Conservation (phyloP, 2,329 filamentous ascomycete species). For the Botrytis aclada region DNA sequence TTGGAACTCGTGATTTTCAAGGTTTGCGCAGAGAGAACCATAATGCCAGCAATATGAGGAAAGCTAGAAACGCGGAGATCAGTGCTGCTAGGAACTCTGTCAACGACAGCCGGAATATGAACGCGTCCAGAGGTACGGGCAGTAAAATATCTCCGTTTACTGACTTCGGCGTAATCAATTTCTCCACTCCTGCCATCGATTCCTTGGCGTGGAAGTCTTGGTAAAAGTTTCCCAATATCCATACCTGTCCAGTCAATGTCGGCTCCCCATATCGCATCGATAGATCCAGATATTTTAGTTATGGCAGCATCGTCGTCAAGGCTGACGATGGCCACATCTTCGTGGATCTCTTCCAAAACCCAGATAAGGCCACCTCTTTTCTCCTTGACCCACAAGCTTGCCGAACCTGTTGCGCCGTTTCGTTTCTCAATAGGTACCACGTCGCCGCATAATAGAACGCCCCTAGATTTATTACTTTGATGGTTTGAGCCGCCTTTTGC, state of each 20-base stretch:
- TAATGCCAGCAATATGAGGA: constrained; percentile 94
- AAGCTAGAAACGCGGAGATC: constrained; percentile 88
- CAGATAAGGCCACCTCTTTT: constrained; percentile 92
- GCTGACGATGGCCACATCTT: constrained; percentile 77
- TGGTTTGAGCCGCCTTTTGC: constrained; percentile 55
- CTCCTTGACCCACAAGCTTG: constrained; percentile 98
- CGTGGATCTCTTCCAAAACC: constrained; percentile 96
- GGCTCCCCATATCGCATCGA: constrained; percentile 81
- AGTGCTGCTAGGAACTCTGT: constrained; percentile 65
- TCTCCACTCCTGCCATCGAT: constrained; percentile 68
- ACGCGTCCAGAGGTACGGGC: constrained; percentile 73
- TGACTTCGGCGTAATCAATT: constrained; percentile 74
- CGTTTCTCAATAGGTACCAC: constrained; percentile 98
- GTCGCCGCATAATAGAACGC: constrained; percentile 90
- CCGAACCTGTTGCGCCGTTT: constrained; percentile 86
- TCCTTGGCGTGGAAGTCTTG: constrained; percentile 73
- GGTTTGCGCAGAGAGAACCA: constrained; percentile 78
- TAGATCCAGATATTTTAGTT: constrained; percentile 67
- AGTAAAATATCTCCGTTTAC: constrained; percentile 75
- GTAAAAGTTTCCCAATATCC: constrained; percentile 75
- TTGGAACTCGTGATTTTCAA: constrained; percentile 89
- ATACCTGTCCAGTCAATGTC: constrained; percentile 64
- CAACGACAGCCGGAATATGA: constrained; percentile 80
- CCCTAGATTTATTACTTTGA: constrained; percentile 72
- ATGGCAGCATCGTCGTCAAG: constrained; percentile 77